Base-by-base conservation (phyloP, 805 yeast genomes). In the Candida nemodendra region DNA sequence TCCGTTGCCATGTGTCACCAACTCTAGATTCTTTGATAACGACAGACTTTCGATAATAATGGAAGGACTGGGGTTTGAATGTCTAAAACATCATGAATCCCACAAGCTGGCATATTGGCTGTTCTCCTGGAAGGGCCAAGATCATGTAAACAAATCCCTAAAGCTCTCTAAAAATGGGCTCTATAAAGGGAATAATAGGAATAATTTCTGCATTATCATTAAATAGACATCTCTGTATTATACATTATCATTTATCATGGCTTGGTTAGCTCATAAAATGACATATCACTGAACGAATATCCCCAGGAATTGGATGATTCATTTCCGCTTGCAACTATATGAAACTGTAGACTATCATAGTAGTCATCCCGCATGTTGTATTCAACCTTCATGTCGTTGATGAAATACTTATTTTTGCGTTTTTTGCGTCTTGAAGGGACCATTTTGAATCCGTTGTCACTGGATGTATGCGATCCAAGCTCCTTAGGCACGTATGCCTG, bases 1-100 rank as follows among this genome's bases (percentile, higher is more conserved):
- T 3, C 99, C 99, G 0, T 67, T 84, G 24, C 96, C 98, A 0
- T 91, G 99, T 56, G 67, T 87, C 1, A 58, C 66, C 7, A 90
- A 91, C 57, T 89, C 97, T 0, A 69, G 98, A 30, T 91, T 90
- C 56, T 78, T 82, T 58, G 73, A 76, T 44, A 66, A 68, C 27
- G 56, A 53, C 0, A 59, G 57, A 18, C 62, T 76, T 7, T 47
- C 57, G 1, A 56, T 60, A 1, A 71, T 89, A 9, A 72, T 83
- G 76, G 23, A 42, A 0, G 50, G 67, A 6, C 61, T 87, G n/a
- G 96, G 96, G 0, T 88, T 78, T 45, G 44, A 40, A 6, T 43
- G 66, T 24, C 34, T 69, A 4, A 54, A 66, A 32, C 66, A 69
- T 40, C 76, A 83, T 45, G 77, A 76, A 37, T 79, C 95, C 0